Percentiles rank a stretch among this genome's conserved stretches.
These are phyloP conservation scores for Trichoderma sp. DNA, from an alignment of 2,329 filamentous ascomycete genomes.

Conservation along the genomic window DNA sequence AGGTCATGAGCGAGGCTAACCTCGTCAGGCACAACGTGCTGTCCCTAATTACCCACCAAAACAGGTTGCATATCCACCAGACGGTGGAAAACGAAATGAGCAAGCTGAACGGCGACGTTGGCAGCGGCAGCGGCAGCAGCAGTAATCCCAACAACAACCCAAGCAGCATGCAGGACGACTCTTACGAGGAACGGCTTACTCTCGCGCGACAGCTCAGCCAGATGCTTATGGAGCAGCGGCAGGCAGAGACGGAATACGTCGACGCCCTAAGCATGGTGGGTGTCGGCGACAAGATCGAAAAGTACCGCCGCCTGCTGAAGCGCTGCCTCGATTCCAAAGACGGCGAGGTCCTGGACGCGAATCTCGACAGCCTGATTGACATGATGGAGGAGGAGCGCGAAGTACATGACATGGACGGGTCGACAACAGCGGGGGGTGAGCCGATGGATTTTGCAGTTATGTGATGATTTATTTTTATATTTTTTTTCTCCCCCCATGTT, in stretches of 20 bases:
- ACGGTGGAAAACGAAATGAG: slow-evolving; percentile 50
- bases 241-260: slow-evolving; percentile 65
- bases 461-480: not conserved
- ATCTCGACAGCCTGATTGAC: slow-evolving; percentile 57
- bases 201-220: slow-evolving; percentile 57
- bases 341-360: slow-evolving; percentile 64
- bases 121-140: slow-evolving; percentile 14
- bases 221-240: slow-evolving; percentile 57
- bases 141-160: not conserved
- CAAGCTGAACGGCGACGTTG: slow-evolving; percentile 48
- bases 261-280: slow-evolving; percentile 66
- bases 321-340: slow-evolving; percentile 66
- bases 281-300: slow-evolving; percentile 68
- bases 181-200: slow-evolving; percentile 53
- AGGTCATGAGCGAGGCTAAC: slow-evolving; percentile 51
- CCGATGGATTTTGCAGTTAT: slow-evolving; percentile 30
- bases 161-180: slow-evolving; percentile 37
- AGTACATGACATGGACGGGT: slow-evolving; percentile 38
- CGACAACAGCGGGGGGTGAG: slow-evolving; percentile 29
- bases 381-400: slow-evolving; percentile 62
- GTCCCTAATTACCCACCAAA: slow-evolving; percentile 51
- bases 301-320: slow-evolving; percentile 67
- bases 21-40: slow-evolving; percentile 47
- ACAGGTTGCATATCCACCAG: slow-evolving; percentile 51
- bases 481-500: not conserved